Evolutionary conservation across 78 protist genomes (phyloP).

Genomic region (Dictyostelium capitatum): DNA sequence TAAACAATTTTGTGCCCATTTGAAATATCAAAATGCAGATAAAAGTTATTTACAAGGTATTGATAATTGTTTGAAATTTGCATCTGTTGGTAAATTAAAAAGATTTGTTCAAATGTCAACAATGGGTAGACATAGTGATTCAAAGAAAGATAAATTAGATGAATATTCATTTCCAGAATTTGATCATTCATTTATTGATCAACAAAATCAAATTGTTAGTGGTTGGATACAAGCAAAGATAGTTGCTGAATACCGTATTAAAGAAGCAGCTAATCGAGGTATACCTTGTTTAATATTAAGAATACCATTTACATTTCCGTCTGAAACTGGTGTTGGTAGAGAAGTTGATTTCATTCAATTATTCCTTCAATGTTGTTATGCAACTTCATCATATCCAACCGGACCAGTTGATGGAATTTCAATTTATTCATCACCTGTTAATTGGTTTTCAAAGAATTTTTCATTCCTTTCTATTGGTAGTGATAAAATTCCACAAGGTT

Average conservation of each 20-base stretch:
- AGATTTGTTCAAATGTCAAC: slow-evolving; percentile 1
- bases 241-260: slow-evolving; percentile 30
- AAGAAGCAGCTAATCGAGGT: slow-evolving; percentile 27
- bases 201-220: background rate
- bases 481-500: background rate
- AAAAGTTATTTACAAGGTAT: background rate
- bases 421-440: background rate
- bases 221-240: slow-evolving; percentile 66
- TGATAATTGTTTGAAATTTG: background rate
- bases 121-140: background rate
- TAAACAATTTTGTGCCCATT: background rate
- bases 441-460: background rate
- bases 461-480: background rate
- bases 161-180: background rate
- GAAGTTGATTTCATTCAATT: slow-evolving; percentile 4
- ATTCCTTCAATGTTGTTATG: background rate
- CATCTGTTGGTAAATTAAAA: background rate
- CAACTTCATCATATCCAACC: background rate
- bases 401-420: background rate
- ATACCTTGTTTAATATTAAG: slow-evolving; percentile 30
- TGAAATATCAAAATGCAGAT: background rate
- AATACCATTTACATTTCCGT: slow-evolving; percentile 16
- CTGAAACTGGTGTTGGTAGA: background rate
- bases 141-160: background rate
- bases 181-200: background rate